phyloP scores from a whole-genome alignment of 164 flowering plant genomes.

The Saururus chinensis region DNA sequence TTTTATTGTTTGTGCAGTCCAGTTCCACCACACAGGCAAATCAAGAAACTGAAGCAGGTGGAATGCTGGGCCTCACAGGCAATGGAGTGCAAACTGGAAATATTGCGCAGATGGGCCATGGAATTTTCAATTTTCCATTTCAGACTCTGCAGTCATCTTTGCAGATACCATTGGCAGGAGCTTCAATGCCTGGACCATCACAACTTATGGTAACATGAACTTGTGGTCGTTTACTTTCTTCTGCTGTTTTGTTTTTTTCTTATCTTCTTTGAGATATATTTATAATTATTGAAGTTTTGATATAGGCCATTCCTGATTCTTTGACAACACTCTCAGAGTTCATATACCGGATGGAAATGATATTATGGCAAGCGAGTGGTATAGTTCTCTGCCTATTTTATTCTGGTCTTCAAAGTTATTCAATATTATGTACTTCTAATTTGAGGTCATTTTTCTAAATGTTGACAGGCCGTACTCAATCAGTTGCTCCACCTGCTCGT shows the following conservation, averaged over 20 bases:
- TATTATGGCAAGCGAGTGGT: conserved; percentile 50
- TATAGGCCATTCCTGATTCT: conserved; percentile 88
- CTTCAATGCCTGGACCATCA: conserved; percentile 56
- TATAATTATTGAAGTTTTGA: background rate
- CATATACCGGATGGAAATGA: conserved; percentile 68
- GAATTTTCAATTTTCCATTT: conserved; percentile 27
- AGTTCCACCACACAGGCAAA: conserved; percentile 28
- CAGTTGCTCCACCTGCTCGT: conserved; percentile 26
- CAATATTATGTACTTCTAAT: background rate
- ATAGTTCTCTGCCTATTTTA: background rate
- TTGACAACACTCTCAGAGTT: conserved; percentile 67
- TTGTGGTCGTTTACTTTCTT: background rate
- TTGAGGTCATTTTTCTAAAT: background rate
- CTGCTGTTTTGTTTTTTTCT: background rate
- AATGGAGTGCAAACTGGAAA: conserved; percentile 39
- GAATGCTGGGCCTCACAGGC: conserved; percentile 19
- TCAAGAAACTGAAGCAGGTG: conserved; percentile 47
- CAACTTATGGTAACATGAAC: conserved; percentile 33
- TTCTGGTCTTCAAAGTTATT: conserved; percentile 3
- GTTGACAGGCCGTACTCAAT: conserved; percentile 31
- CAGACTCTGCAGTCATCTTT: conserved; percentile 37
- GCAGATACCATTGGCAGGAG: conserved; percentile 49
- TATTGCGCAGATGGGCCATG: conserved; percentile 33
- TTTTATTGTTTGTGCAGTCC: conserved; percentile 20
- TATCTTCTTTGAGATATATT: background rate